phyloP scores from a whole-genome alignment of 2,329 filamentous ascomycete genomes.

The Grosmannia serpens region DNA sequence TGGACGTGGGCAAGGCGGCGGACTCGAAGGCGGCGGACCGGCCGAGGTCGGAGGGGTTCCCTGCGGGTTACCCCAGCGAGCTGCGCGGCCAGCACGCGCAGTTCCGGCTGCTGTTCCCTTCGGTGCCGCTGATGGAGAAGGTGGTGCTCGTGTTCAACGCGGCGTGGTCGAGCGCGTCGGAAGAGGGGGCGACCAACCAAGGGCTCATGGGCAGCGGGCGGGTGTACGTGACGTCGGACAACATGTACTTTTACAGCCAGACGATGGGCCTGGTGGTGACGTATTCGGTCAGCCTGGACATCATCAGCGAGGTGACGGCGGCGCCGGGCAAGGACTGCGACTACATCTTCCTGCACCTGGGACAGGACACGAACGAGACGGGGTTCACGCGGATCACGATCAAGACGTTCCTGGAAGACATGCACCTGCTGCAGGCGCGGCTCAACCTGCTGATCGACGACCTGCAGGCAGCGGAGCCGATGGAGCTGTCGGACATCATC shows the following conservation, averaged over 20 bases:
- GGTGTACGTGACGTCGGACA: constrained; percentile 75
- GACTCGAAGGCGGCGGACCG: constrained; percentile 10
- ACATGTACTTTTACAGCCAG: constrained; percentile 94
- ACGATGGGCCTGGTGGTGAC: constrained; percentile 84
- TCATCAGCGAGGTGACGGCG: constrained; percentile 79
- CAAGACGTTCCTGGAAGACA: constrained; percentile 85
- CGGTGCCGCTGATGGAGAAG: constrained; percentile 65
- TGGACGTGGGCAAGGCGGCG: constrained; percentile 24
- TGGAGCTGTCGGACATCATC: constrained; percentile 58
- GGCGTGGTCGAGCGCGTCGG: constrained; percentile 56
- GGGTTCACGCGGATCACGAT: constrained; percentile 68
- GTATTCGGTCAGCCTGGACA: constrained; percentile 62
- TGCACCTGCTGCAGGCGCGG: constrained; percentile 69
- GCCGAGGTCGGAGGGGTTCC: constrained; percentile 51
- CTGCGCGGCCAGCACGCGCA: constrained; percentile 82
- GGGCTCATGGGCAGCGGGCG: constrained; percentile 57
- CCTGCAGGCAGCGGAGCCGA: constrained; percentile 58
- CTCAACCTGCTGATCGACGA: constrained; percentile 80
- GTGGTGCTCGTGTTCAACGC: constrained; percentile 86
- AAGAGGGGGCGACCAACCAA: constrained; percentile 28
- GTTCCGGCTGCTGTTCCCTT: constrained; percentile 83
- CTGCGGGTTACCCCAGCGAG: constrained; percentile 66
- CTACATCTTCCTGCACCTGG: constrained; percentile 74
- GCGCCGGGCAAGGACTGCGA: constrained; percentile 86
- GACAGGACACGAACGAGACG: constrained; percentile 48